A percentile compares a stretch with the other conserved stretches of the same genome.
phyloP scores from a whole-genome alignment of 1,139 yeast genomes.

The Debaryomyces singareniensis region DNA sequence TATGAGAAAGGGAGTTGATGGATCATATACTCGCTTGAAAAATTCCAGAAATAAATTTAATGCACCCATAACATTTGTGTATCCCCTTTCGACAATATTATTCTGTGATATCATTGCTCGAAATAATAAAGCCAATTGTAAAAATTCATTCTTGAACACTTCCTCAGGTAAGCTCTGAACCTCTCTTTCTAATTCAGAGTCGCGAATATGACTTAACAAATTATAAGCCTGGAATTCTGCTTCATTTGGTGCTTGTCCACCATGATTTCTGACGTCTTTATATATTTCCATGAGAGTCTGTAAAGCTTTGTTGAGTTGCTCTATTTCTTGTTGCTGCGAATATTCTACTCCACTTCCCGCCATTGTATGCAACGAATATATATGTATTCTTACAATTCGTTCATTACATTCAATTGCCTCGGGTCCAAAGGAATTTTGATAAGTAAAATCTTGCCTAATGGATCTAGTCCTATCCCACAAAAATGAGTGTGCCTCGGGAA shows the following conservation, averaged over 20 bases:
- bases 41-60: slow-evolving; percentile 58
- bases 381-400: slow-evolving; percentile 82
- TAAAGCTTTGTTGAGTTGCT: slow-evolving; percentile 86
- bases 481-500: slow-evolving; percentile 86
- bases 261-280: slow-evolving; percentile 67
- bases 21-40: slow-evolving; percentile 48
- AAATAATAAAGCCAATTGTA: slow-evolving; percentile 67
- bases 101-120: slow-evolving; percentile 64
- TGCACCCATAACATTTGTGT: slow-evolving; percentile 52
- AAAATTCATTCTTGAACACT: slow-evolving; percentile 47
- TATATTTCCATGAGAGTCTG: slow-evolving; percentile 89
- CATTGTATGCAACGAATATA: slow-evolving; percentile 80
- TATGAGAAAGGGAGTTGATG: slow-evolving; percentile 59
- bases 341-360: slow-evolving; percentile 71
- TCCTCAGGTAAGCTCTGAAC: slow-evolving; percentile 60
- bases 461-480: slow-evolving; percentile 99
- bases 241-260: slow-evolving; percentile 71
- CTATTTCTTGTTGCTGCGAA: slow-evolving; percentile 92
- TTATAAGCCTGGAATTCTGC: slow-evolving; percentile 93
- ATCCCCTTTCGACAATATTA: slow-evolving; percentile 53
- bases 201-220: slow-evolving; percentile 70
- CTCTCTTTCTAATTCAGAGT: slow-evolving; percentile 78
- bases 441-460: slow-evolving; percentile 93
- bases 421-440: slow-evolving; percentile 89
- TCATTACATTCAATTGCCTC: slow-evolving; percentile 94